These are phyloP conservation scores for Pseudopithomyces chartarum DNA, from an alignment of 2,329 filamentous ascomycete genomes.

Conservation along the genomic window DNA sequence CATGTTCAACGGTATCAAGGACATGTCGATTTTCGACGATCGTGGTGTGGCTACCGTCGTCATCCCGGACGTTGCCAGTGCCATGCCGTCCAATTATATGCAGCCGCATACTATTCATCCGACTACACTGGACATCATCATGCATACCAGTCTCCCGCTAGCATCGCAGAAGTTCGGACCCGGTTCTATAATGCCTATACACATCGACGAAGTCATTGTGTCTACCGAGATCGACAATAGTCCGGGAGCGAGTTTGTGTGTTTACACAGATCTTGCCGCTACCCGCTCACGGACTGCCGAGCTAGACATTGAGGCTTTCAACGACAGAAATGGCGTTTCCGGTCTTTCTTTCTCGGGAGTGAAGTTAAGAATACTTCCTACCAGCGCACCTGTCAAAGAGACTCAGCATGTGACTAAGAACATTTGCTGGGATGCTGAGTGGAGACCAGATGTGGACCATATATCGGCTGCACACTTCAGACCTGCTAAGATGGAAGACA, in stretches of 20 bases:
- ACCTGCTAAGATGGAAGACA: neutral
- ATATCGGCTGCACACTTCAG: neutral
- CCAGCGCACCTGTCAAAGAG: neutral
- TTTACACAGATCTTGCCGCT: neutral
- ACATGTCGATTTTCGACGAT: neutral
- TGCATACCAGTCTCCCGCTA: neutral
- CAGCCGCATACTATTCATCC: conserved; percentile 9
- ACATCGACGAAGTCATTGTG: neutral
- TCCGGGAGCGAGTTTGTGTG: neutral
- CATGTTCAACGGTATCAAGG: neutral
- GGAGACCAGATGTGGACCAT: neutral
- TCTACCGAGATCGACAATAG: neutral
- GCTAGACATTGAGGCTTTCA: neutral
- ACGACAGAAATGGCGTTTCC: neutral
- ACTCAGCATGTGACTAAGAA: neutral
- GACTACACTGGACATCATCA: conserved; percentile 1
- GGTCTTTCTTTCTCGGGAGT: neutral
- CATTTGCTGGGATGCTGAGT: neutral
- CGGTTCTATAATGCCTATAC: neutral
- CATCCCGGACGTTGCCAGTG: neutral
- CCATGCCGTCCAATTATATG: neutral
- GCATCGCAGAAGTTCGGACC: neutral
- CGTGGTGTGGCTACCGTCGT: neutral
- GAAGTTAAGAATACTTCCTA: neutral
- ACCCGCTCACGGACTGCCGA: neutral